Evolutionary conservation across 2,329 filamentous ascomycete species (phyloP), one percentile per base, ranked within the genome.

Genomic region (Allantophomopsis lycopodina): DNA sequence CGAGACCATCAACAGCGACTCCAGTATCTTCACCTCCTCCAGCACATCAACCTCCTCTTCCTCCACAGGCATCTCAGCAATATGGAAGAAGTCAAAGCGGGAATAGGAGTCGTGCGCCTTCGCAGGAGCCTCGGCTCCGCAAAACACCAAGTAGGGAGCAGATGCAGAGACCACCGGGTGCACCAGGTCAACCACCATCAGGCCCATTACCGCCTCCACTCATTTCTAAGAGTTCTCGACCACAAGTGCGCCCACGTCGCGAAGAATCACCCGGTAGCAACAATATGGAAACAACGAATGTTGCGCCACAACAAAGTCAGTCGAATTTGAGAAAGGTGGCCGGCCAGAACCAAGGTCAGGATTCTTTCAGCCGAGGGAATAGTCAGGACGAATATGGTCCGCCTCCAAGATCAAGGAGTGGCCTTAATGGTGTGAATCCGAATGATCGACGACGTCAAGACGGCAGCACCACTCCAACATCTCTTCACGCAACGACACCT

Each of bases 301-400:
- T 42, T 37, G 39, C 36, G 12, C 36, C 47, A 21, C 44, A 46
- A 35, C 49, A 46, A 21, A 46, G 39, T 16, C 51, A 47, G 38
- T 32, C 48, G 36, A 47, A 38, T 39, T 37, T 53, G 16, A 46
- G 54, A 35, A 50, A 50, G 39, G 32, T 55, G 32, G 48, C 46
- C 35, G 45, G 42, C 10, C 32, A 41, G 6, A 57, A 55, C 42
- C 52, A 48, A 39, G 55, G 53, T 39, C 55, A 57, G 40, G 54
- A 57, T 40, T 55, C 53, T 12, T 51, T 57, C 39, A 44, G 36
- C 16, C 49, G 49, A 40, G 46, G 44, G 36, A 54, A 57, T 36
- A 12, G 23, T 12, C 23, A 28, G 23, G 55, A 56, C 35, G 43
- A 34, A 7, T 35, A 37, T 7, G 52, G 46, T 43, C 33, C 51